Base-by-base conservation (phyloP, 2,329 filamentous ascomycete species). In the Fusarium brachygibbosum region DNA sequence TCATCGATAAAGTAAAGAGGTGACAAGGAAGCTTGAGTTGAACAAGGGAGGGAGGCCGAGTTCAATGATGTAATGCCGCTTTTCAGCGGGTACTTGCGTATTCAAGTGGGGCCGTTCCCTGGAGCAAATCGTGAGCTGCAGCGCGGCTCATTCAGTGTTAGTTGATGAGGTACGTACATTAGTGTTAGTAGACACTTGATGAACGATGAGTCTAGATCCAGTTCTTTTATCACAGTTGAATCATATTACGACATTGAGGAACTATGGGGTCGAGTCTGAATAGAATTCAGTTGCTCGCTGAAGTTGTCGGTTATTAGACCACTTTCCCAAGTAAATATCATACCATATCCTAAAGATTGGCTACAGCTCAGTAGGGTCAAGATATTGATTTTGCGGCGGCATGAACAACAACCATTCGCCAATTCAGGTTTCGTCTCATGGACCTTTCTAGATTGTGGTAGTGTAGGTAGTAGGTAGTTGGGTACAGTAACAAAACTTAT, bases 21-120 rank as follows among this genome's bases (percentile, higher is more conserved):
- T 48, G 51, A 48, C 37, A 35, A 51, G 38, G 28, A 28, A 28
- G n/a, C 28, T 9, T 28, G 9, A 9, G 19, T 45, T 45, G 29
- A 55, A 48, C 23, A 29, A 53, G 41, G 55, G 32, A 66, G 42
- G 40, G 29, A 29, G 8, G 5, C 28, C 35, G 17, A 50, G 40
- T 54, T 70, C 68, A 41, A 70, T 75, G 73, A 75, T 73, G 73
- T 74, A 75, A 75, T 75, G 61, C 57, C 68, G 61, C 41, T 50
- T 54, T 49, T 31, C 49, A 17, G 53, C 56, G 53, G 52, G 32
- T 37, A 63, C 52, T 60, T 51, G 35, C 37, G 46, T 46, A 28
- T 45, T 50, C 17, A 25, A 41, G 58, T 49, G 64, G 64, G 63
- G 64, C 51, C 41, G 32, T 37, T 67, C 63, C 50, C 55, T 61